Evolutionary conservation across 2,329 filamentous ascomycete genomes (phyloP), one percentile per base, ranked within the genome.

Genomic region (Fusarium concolor): DNA sequence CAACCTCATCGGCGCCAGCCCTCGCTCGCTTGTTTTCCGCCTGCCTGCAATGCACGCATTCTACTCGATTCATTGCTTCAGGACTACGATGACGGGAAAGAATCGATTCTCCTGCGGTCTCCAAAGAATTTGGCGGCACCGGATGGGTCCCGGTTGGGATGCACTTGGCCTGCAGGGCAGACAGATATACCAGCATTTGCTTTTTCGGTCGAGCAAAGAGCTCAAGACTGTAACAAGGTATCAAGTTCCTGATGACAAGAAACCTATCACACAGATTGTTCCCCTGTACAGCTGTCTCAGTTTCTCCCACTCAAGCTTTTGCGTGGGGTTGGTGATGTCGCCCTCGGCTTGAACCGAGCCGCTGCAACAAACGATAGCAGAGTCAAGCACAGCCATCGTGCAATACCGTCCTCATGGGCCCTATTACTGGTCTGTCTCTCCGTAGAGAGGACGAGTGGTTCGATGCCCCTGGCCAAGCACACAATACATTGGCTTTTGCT

Each of bases 1-100:
- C 62, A 74, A 68, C 72, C 65, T 73, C 62, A 66, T 62, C 69
- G 56, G 60, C 56, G 42, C 56, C 65, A 73, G 65, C 68, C 59
- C 54, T 74, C 72, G 57, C 62, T 74, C 69, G 72, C 72, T 74
- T 74, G 67, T 64, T 59, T 57, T 49, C 67, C 59, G 55, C 47
- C 51, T 60, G 55, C 47, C 49, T 60, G 35, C 52, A 58, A 70
- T 61, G 65, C 58, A 56, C 56, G 38, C 31, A 54, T 57, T 60
- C 49, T 67, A 17, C 31, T 33, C 60, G 44, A 52, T 54, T 55
- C 35, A 37, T 66, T 46, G 57, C 42, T 45, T 29, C 33, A 51
- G 41, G 38, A 49, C 53, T 56, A 33, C 31, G 46, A 43, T 20
- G 42, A 18, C 35, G 31, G 29, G 14, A 42, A 50, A 44, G 43